A percentile compares a stretch with the other conserved stretches of the same genome.
These are phyloP conservation scores for Microsporum audouinii DNA, from an alignment of 2,329 filamentous ascomycete species.

Conservation along the genomic window DNA sequence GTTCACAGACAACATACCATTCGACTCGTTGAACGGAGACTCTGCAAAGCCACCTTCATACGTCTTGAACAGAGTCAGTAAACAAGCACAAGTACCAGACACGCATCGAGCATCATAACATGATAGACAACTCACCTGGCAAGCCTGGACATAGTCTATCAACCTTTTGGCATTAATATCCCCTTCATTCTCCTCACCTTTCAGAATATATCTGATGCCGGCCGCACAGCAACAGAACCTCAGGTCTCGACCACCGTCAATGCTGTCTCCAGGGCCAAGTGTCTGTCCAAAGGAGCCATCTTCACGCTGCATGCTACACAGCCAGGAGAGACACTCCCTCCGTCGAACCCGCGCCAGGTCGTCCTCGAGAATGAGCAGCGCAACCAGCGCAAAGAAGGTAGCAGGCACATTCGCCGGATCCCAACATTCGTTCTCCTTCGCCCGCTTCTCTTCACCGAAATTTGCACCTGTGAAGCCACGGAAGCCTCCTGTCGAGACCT, in stretches of 20 bases:
- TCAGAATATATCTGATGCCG: slow-evolving; percentile 69
- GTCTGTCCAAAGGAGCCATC: slow-evolving; percentile 92
- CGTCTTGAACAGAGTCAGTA: slow-evolving; percentile 39
- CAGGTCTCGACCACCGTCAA: slow-evolving; percentile 75
- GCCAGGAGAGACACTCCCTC: slow-evolving; percentile 58
- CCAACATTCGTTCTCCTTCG: slow-evolving; percentile 46
- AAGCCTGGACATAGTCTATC: slow-evolving; percentile 56
- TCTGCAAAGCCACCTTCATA: slow-evolving; percentile 81
- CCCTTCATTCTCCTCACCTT: slow-evolving; percentile 47
- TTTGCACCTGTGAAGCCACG: slow-evolving; percentile 66
- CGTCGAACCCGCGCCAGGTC: slow-evolving; percentile 56
- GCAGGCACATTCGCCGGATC: slow-evolving; percentile 75
- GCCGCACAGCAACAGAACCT: slow-evolving; percentile 79
- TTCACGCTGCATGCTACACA: slow-evolving; percentile 60
- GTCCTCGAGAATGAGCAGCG: slow-evolving; percentile 56
- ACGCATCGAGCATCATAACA: neutral
- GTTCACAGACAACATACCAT: slow-evolving; percentile 47
- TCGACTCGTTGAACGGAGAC: slow-evolving; percentile 66
- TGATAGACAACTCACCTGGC: slow-evolving; percentile 38
- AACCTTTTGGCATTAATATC: slow-evolving; percentile 67
- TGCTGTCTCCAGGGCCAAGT: slow-evolving; percentile 45
- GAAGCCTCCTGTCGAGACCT: slow-evolving; percentile 73
- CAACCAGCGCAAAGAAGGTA: slow-evolving; percentile 75
- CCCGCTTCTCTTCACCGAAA: slow-evolving; percentile 38
- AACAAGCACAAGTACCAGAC: neutral